These are phyloP conservation scores for Piper longum DNA, from an alignment of 164 flowering plant species.

Conservation along the genomic window DNA sequence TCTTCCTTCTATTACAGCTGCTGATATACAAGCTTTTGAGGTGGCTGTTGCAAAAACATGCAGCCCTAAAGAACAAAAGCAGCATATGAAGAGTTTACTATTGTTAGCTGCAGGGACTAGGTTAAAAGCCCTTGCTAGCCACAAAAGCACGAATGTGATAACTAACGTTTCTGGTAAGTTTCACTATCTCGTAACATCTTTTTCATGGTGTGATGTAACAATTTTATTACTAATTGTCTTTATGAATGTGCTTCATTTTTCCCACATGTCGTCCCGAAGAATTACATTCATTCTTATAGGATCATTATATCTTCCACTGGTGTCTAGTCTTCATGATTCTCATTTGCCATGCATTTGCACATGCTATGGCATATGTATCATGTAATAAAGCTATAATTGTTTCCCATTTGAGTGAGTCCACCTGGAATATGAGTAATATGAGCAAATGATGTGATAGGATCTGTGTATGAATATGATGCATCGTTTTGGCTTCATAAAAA, in stretches of 20 bases:
- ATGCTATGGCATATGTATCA: too few species aligned
- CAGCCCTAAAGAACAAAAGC: constrained; percentile 91
- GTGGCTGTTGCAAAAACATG: constrained; percentile 73
- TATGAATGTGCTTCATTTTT: neutral
- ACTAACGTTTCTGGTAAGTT: constrained; percentile 78
- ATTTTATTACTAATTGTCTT: neutral
- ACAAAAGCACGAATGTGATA: constrained; percentile 65
- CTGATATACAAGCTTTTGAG: constrained; percentile 71
- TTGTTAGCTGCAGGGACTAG: constrained; percentile 72
- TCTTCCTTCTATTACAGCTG: constrained; percentile 57
- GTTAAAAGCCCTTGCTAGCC: constrained; percentile 79
- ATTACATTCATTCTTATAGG: too few species aligned
- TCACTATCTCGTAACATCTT: neutral
- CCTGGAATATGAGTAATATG: too few species aligned
- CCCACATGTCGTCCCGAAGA: too few species aligned
- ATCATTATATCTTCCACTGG: too few species aligned
- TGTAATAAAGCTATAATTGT: too few species aligned
- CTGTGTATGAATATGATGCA: too few species aligned
- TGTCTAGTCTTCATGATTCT: too few species aligned
- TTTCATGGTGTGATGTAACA: neutral
- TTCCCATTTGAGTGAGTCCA: too few species aligned
- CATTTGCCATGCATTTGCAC: too few species aligned
- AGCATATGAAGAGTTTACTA: constrained; percentile 78
- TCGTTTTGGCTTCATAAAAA: too few species aligned
- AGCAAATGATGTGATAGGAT: too few species aligned